A percentile compares a stretch with the other conserved stretches of the same genome.
Conservation (phyloP, 2,329 filamentous ascomycete genomes). For the Exophiala sideris region DNA sequence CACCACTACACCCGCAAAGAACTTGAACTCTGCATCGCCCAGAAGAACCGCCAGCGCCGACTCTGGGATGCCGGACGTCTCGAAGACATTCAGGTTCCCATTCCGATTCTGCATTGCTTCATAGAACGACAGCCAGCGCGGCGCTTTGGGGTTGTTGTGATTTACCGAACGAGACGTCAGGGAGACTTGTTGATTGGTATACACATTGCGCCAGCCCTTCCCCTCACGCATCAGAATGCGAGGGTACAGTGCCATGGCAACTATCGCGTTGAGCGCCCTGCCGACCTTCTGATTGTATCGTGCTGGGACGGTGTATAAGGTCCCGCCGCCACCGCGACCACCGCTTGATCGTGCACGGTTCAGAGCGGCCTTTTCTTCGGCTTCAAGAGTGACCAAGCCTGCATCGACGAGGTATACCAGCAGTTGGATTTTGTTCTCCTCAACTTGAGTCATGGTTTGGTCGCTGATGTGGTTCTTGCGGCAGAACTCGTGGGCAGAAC, state of each 20-base stretch:
- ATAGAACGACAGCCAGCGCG: conserved; percentile 90
- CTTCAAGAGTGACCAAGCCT: conserved; percentile 68
- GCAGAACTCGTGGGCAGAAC: conserved; percentile 79
- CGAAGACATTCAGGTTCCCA: conserved; percentile 79
- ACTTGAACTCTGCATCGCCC: conserved; percentile 83
- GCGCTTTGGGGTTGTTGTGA: conserved; percentile 29
- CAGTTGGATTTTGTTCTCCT: conserved; percentile 91
- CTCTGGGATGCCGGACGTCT: conserved; percentile 76
- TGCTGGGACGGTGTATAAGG: conserved; percentile 80
- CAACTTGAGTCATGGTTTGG: conserved; percentile 87
- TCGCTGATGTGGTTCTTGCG: conserved; percentile 88
- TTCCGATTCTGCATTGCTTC: conserved; percentile 92
- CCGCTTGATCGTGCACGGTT: conserved; percentile 11
- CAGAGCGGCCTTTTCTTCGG: conserved; percentile 14
- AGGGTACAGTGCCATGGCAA: conserved; percentile 94
- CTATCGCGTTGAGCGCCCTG: conserved; percentile 71
- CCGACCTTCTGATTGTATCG: conserved; percentile 73
- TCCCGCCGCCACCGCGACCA: conserved; percentile 54
- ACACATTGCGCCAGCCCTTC: conserved; percentile 84
- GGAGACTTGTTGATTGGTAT: conserved; percentile 87
- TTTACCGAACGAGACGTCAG: conserved; percentile 89
- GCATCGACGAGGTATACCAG: conserved; percentile 81
- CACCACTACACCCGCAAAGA: conserved; percentile 82
- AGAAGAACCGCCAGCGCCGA: conserved; percentile 81
- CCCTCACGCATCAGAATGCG: conserved; percentile 81